Evolutionary conservation across 1,284 basidiomycete genomes (phyloP).

Genomic region (Ceratobasidium sp.): DNA sequence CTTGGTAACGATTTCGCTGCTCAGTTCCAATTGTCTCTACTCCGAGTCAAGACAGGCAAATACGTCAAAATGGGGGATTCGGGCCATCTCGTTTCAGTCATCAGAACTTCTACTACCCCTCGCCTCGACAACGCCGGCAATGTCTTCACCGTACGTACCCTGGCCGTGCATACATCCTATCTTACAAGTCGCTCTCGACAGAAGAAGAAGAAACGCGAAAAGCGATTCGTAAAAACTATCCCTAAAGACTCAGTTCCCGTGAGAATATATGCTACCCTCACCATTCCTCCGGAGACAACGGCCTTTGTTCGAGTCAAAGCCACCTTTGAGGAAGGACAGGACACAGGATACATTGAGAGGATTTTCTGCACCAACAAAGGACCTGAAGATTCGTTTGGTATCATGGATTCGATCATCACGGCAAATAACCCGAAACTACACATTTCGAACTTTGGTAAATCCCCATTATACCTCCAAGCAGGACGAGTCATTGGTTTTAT

Average conservation of each 20-base stretch:
- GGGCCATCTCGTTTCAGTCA: constrained; percentile 38
- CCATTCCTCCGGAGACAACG: background rate
- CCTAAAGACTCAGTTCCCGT: background rate
- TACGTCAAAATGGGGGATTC: constrained; percentile 53
- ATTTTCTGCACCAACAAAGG: background rate
- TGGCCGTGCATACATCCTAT: constrained; percentile 33
- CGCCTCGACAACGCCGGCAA: constrained; percentile 28
- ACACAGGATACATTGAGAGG: background rate
- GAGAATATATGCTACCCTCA: background rate
- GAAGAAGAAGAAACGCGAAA: background rate
- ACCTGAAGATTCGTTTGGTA: constrained; percentile 49
- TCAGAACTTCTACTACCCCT: background rate
- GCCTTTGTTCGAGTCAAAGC: background rate
- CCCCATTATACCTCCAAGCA: constrained; percentile 47
- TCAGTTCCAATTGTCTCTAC: constrained; percentile 55
- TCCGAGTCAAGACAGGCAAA: constrained; percentile 51
- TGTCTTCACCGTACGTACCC: constrained; percentile 11
- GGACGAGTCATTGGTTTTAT: constrained; percentile 50
- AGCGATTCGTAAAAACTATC: background rate
- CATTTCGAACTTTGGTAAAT: constrained; percentile 51
- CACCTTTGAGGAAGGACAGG: background rate
- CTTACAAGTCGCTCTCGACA: background rate
- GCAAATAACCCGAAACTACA: constrained; percentile 47
- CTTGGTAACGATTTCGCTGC: constrained; percentile 55
- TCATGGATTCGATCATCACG: constrained; percentile 50